These are phyloP conservation scores for Aspergillus quadricinctus DNA, from an alignment of 2,329 filamentous ascomycete species.

Conservation along the genomic window DNA sequence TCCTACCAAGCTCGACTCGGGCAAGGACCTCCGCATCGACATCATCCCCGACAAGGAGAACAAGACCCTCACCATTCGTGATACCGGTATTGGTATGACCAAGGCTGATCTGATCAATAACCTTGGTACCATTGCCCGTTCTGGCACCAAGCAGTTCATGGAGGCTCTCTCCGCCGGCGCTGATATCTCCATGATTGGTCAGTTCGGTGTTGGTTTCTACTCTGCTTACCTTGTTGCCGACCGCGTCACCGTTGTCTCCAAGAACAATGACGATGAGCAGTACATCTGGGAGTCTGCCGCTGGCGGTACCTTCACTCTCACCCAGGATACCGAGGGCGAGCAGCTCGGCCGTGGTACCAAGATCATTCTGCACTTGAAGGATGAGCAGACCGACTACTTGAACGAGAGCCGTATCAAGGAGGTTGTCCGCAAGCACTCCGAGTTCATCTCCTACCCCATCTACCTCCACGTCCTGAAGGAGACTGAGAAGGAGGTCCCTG, in stretches of 20 bases:
- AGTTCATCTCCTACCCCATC: conserved; percentile 99
- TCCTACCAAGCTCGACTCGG: conserved; percentile 90
- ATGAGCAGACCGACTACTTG: conserved; percentile 97
- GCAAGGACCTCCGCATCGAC: conserved; percentile 98
- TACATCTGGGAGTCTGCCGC: conserved; percentile 99
- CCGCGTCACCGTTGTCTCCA: conserved; percentile 90
- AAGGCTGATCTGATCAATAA: conserved; percentile 99
- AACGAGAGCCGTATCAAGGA: conserved; percentile 99
- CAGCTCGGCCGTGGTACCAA: conserved; percentile 90
- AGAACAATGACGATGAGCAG: conserved; percentile 99
- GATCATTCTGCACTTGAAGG: conserved; percentile 98
- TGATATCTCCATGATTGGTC: conserved; percentile 99
- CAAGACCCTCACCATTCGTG: conserved; percentile 95
- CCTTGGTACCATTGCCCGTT: conserved; percentile 98
- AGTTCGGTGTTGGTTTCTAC: conserved; percentile 99
- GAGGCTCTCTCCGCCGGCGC: conserved; percentile 97
- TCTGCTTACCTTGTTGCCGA: conserved; percentile 99
- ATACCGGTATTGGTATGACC: conserved; percentile 99
- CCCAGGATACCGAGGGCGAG: conserved; percentile 84
- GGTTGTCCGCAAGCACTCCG: conserved; percentile 99
- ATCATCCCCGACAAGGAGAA: conserved; percentile 96
- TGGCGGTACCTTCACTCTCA: conserved; percentile 94
- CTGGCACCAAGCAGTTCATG: conserved; percentile 99
- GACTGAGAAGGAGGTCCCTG: conserved; percentile 96
- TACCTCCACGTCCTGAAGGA: conserved; percentile 99